Conservation (phyloP, 1,139 yeast genomes). For the Diutina sp. region DNA sequence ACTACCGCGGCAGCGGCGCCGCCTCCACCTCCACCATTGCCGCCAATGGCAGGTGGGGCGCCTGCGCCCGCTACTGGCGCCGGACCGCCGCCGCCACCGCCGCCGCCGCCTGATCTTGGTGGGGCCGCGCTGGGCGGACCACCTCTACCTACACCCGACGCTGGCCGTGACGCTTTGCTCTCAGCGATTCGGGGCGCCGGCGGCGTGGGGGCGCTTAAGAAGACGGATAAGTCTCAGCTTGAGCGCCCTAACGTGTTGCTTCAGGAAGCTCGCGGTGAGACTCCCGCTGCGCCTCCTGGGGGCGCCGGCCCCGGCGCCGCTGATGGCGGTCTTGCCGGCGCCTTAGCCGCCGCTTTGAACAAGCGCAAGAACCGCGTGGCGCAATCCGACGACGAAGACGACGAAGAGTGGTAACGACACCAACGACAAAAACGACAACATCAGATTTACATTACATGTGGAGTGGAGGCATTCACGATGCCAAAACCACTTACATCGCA, state of each 20-base stretch:
- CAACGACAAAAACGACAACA: background rate
- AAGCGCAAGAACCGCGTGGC: conserved; percentile 76
- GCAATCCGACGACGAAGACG: conserved; percentile 77
- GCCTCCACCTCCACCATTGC: conserved; percentile 9
- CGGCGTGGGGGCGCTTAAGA: conserved; percentile 45
- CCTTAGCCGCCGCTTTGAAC: conserved; percentile 75
- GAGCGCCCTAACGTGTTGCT: conserved; percentile 66
- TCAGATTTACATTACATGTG: no score
- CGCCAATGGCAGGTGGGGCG: conserved; percentile 5
- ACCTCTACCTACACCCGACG: conserved; percentile 25
- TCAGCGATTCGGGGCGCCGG: conserved; percentile 79
- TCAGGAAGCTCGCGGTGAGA: conserved; percentile 60
- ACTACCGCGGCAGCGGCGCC: background rate
- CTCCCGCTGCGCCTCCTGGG: conserved; percentile 12
- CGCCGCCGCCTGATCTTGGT: conserved; percentile 10
- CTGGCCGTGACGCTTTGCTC: conserved; percentile 68
- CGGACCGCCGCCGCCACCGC: conserved; percentile 22
- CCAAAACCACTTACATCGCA: no score
- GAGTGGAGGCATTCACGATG: no score
- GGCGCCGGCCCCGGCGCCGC: conserved; percentile 21
- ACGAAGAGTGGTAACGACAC: conserved; percentile 44
- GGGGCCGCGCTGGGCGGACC: conserved; percentile 9
- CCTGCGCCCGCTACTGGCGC: conserved; percentile 9
- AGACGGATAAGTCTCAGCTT: conserved; percentile 72
- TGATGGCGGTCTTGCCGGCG: conserved; percentile 61